Evolutionary conservation across 352 stramenopile genomes (phyloP), one percentile per base, ranked within the genome.

Genomic region (Thalassiosira hispida): DNA sequence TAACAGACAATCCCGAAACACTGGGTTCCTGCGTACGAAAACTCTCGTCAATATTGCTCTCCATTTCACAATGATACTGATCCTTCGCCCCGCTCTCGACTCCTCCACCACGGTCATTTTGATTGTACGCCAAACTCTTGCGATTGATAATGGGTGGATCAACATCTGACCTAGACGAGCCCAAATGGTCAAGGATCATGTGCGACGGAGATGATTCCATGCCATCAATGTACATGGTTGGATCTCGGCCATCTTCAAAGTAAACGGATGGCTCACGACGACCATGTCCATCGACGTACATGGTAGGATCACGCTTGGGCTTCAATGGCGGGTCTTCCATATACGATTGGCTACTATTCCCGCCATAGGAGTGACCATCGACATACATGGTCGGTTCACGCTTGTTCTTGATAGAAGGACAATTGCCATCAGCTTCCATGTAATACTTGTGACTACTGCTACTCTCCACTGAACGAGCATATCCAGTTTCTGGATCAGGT

Each of bases 371-470:
- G 20, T 55, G 20, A 22, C 51, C 57, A 40, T 73, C 62, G 8
- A 78, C 56, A 74, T 84, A 84, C 67, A 79, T 77, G 23, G 68
- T 79, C 4, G 76, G 76, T 14, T 84, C 76, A 18, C 76, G 68
- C 52, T 77, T 80, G 25, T 64, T 56, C 49, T 74, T 84, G 16
- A 79, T 14, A 20, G 62, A 64, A 42, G 70, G 62, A 29, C 74
- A 67, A 51, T 75, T 68, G 14, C 31, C 31, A 31, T 64, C 6
- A n/a, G 0, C 5, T 33, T 64, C 55, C 18, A 23, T n/a, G 33
- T 69, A 51, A 33, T 77, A 70, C 2, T 53, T 55, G 12, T 40
- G 35, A 55, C 56, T 62, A n/a, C 25, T 62, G 25, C 18, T 60
- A 33, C n/a, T 51, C 1, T 35, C 42, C 20, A 18, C 59, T 40